A percentile compares a stretch with the other conserved stretches of the same genome.
phyloP scores from a whole-genome alignment of 2,329 filamentous ascomycete species.

The Alternaria solani region DNA sequence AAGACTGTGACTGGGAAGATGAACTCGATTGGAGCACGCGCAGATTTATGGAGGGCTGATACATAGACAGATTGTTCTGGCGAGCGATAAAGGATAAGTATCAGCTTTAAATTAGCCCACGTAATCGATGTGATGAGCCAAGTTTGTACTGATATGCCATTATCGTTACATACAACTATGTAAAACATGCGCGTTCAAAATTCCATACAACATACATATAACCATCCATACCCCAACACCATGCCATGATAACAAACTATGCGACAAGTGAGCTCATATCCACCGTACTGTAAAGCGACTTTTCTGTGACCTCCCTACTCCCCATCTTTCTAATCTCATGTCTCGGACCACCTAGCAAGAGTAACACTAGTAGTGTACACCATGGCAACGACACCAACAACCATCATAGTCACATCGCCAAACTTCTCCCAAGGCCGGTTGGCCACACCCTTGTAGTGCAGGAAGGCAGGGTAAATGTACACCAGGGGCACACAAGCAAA shows the following conservation, averaged over 20 bases:
- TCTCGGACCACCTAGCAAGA: constrained; percentile 49
- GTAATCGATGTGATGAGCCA: neutral
- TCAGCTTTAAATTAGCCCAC: neutral
- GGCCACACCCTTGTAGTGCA: constrained; percentile 75
- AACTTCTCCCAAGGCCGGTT: constrained; percentile 63
- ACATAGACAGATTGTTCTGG: neutral
- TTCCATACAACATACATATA: neutral
- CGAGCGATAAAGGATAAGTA: neutral
- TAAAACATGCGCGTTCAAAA: too few species aligned
- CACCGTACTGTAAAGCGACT: neutral
- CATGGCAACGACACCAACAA: constrained; percentile 74
- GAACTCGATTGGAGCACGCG: too few species aligned
- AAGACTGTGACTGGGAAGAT: neutral
- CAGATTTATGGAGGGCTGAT: neutral
- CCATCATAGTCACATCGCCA: constrained; percentile 69
- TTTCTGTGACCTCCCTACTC: neutral
- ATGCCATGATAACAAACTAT: constrained; percentile 5
- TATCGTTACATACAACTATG: neutral
- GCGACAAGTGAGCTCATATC: neutral
- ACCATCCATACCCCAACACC: neutral
- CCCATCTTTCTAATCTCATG: neutral
- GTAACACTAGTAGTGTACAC: constrained; percentile 74
- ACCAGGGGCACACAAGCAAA: constrained; percentile 79
- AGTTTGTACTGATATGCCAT: neutral
- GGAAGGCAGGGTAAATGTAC: constrained; percentile 76